Evolutionary conservation across 176 grass and related monocot genomes (phyloP), one percentile per base, ranked within the genome.

Genomic region (Puccinellia tenuiflora): DNA sequence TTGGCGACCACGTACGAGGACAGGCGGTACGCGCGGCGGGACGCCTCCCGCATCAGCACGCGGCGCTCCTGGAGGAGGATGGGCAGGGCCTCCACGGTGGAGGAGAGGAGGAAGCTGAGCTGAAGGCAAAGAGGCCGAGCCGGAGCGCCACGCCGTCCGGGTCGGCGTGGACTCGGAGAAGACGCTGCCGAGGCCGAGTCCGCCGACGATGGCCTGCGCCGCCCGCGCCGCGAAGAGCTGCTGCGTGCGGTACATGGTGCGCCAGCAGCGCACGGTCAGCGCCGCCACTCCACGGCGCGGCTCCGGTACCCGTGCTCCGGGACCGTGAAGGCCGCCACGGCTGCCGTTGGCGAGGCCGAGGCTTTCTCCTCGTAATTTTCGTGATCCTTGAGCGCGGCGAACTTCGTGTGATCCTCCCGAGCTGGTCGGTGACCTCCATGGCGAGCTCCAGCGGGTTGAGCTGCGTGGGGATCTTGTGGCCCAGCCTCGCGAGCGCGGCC

Each of bases 111-210:
- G 85, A 95, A 98, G 87, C 91, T 93, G 35, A 98, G 25, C 84
- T 98, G 84, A 98, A 98, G 51, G 96, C 96, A 71, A 98, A 98
- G 54, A 98, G 81, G 8, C 96, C 96, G 0, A 98, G 92, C 21
- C 92, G 83, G 66, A 95, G 88, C 2, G 90, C 82, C 48, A 93
- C 73, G 31, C 90, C 92, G 24, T 95, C 87, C 3, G 88, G 51
- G 71, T 86, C 88, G 2, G 76, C 77, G 50, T 65, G 63, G 5
- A 90, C 56, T 1, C 77, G 90, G 68, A 93, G 86, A 90, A 98
- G 48, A 98, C 92, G 65, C 92, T 98, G 40, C 90, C 96, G 1
- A 98, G 91, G 20, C 92, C 92, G 0, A 98, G 81, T 0, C 92
- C 92, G 0, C 88, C 92, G 39, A 98, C 88, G 30, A 95, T 63